Evolutionary conservation across 768 basidiomycete species (phyloP).

Genomic region (Candolleomyces eurysporus): DNA sequence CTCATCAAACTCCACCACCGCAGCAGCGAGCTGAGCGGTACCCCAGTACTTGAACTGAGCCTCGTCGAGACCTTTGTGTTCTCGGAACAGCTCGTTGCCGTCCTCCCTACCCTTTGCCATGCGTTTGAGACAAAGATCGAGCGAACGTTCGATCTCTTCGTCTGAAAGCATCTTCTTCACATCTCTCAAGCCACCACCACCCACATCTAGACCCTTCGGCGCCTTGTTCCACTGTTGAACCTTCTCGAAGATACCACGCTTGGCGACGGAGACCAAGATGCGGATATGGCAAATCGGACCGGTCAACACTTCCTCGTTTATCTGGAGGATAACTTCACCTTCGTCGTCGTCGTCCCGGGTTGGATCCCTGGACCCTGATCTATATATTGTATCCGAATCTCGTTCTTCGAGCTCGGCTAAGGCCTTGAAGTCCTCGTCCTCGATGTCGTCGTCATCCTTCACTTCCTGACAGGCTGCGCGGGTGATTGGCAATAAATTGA

Average conservation of each 20-base stretch:
- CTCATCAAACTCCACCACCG: slow-evolving; percentile 27
- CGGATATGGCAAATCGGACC: slow-evolving; percentile 27
- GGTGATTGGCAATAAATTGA: slow-evolving; percentile 23
- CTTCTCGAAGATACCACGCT: slow-evolving; percentile 21
- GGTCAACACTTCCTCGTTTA: slow-evolving; percentile 20
- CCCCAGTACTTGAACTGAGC: slow-evolving; percentile 22
- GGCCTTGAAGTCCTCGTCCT: neutral
- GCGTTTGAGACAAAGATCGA: slow-evolving; percentile 19
- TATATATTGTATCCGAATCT: slow-evolving; percentile 16
- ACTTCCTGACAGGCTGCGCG: slow-evolving; percentile 18
- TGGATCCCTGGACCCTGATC: slow-evolving; percentile 13
- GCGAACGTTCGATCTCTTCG: slow-evolving; percentile 19
- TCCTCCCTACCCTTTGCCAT: slow-evolving; percentile 16
- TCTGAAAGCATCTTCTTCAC: slow-evolving; percentile 25
- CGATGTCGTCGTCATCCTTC: slow-evolving; percentile 5
- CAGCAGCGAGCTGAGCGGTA: slow-evolving; percentile 31
- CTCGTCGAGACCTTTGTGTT: slow-evolving; percentile 14
- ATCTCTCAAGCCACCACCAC: neutral
- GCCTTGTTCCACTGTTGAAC: slow-evolving; percentile 17
- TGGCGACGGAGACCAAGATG: slow-evolving; percentile 25
- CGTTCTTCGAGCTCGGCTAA: slow-evolving; percentile 14
- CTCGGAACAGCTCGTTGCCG: slow-evolving; percentile 18
- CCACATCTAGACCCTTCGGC: slow-evolving; percentile 15
- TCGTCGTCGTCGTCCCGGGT: slow-evolving; percentile 9
- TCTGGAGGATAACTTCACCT: slow-evolving; percentile 17